These are phyloP conservation scores for Spathaspora girioi DNA, from an alignment of 805 yeast genomes.

Conservation along the genomic window DNA sequence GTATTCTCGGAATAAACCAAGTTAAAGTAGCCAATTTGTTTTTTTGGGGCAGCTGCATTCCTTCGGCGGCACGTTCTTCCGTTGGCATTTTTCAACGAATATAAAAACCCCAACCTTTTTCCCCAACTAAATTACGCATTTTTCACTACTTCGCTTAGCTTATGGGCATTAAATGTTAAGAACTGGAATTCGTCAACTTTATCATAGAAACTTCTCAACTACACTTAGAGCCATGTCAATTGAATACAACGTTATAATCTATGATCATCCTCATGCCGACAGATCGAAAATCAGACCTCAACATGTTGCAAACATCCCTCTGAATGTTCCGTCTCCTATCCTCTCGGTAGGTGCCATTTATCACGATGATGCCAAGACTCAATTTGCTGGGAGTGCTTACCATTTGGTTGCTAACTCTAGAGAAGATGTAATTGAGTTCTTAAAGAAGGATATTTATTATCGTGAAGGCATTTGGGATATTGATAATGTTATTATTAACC, in stretches of 20 bases:
- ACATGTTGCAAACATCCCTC: constrained; percentile 38
- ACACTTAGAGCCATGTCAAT: constrained; percentile 16
- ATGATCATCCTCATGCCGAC: constrained; percentile 64
- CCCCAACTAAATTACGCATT: not conserved
- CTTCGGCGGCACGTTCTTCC: not conserved
- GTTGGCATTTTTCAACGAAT: not conserved
- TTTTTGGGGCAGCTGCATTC: too few relatives aligned
- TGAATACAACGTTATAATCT: constrained; percentile 68
- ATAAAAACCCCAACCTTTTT: not conserved
- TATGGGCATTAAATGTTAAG: not conserved
- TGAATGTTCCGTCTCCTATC: constrained; percentile 26
- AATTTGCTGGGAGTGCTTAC: constrained; percentile 67
- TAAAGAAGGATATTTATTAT: constrained; percentile 61
- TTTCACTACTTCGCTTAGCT: not conserved
- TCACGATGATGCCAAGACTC: constrained; percentile 37
- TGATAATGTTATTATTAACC: constrained; percentile 55
- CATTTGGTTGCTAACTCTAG: constrained; percentile 61
- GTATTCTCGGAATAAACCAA: too few relatives aligned
- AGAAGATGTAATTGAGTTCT: constrained; percentile 61
- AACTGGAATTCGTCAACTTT: not conserved
- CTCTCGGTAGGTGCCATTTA: constrained; percentile 43
- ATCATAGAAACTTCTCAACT: constrained; percentile 3
- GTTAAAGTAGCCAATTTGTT: too few relatives aligned
- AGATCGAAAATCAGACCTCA: constrained; percentile 49
- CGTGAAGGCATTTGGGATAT: constrained; percentile 75